A percentile compares a stretch with the other conserved stretches of the same genome.
These are phyloP conservation scores for Alternaria rosae DNA, from an alignment of 2,329 filamentous ascomycete species.

Conservation along the genomic window DNA sequence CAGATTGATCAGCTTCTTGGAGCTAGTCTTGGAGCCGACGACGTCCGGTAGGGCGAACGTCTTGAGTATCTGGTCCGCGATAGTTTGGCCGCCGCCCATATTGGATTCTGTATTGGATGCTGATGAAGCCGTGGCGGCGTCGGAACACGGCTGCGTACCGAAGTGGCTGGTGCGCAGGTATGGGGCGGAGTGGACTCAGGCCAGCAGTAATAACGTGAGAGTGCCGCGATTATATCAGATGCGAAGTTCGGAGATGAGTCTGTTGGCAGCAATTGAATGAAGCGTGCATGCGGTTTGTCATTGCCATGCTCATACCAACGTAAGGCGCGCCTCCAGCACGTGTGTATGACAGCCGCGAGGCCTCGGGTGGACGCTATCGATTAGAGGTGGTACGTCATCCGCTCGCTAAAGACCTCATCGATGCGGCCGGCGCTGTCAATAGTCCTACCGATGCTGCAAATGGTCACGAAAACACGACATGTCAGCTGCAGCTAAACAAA, in stretches of 20 bases:
- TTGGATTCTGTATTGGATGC: slow-evolving; percentile 23
- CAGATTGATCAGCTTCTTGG: slow-evolving; percentile 47
- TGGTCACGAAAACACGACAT: neutral
- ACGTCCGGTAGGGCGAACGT: slow-evolving; percentile 40
- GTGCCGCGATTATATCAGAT: slow-evolving; percentile 21
- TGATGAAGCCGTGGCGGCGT: slow-evolving; percentile 19
- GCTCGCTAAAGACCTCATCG: slow-evolving; percentile 8
- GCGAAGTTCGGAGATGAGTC: neutral
- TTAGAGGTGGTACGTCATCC: slow-evolving; percentile 16
- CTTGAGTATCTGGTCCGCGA: slow-evolving; percentile 17
- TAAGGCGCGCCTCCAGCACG: slow-evolving; percentile 8
- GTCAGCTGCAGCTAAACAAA: neutral
- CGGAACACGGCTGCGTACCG: slow-evolving; percentile 7
- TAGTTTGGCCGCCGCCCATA: slow-evolving; percentile 17
- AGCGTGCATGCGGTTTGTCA: neutral
- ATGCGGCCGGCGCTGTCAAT: neutral
- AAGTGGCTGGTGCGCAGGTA: slow-evolving; percentile 19
- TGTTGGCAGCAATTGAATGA: neutral
- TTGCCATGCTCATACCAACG: neutral
- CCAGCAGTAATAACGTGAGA: neutral
- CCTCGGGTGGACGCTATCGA: slow-evolving; percentile 12
- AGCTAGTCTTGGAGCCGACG: slow-evolving; percentile 36
- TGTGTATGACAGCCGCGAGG: slow-evolving; percentile 2
- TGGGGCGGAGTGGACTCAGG: slow-evolving; percentile 1
- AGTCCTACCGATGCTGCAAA: neutral